Evolutionary conservation across 768 basidiomycete species (phyloP), one percentile per base, ranked within the genome.

Genomic region (Calocera cornea): DNA sequence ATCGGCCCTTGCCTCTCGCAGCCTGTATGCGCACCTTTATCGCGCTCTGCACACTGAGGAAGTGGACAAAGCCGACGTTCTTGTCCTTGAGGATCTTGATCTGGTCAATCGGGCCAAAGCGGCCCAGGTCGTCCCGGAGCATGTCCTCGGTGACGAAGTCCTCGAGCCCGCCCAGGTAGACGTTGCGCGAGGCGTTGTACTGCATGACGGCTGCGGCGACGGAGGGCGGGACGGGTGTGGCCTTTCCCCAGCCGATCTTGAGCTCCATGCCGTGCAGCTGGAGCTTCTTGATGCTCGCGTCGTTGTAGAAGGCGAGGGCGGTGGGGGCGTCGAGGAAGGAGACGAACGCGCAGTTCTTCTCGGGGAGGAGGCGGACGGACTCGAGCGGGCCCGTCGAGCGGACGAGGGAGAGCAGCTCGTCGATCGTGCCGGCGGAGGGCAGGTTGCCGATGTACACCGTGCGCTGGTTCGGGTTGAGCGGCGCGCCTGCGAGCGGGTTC

Each of bases 71-170:
- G 1, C 95, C 97, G 68, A 98, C 98, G 74, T 97, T 97, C 83
- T 97, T 97, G 80, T 99, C 97, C 69, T 95, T 80, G 65, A 98
- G 97, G 74, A 99, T 97, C 84, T 99, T 99, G 76, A 99, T 95
- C 76, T 98, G 95, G 78, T 99, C 97, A 73, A 99, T 97, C 33
- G 95, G 81, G 24, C 97, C 97, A 74, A 95, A 99, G 47, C 89
- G 83, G 73, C 88, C 87, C 27, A 98, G 80, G 74, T 97, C 94
- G 69, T 98, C 94, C 36, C 95, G 80, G 34, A 99, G 80, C 78
- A 86, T 86, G 77, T 95, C 90, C 80, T 98, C 97, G 0, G 92
- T 95, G 80, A 87, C 86, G 64, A 79, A 81, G 77, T 95, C 92
- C 44, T 95, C 94, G 41, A 99, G 80, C 19, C 92, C 92, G 47